Evolutionary conservation across 768 basidiomycete genomes (phyloP).

Genomic region (Crassisporium funariophilum): DNA sequence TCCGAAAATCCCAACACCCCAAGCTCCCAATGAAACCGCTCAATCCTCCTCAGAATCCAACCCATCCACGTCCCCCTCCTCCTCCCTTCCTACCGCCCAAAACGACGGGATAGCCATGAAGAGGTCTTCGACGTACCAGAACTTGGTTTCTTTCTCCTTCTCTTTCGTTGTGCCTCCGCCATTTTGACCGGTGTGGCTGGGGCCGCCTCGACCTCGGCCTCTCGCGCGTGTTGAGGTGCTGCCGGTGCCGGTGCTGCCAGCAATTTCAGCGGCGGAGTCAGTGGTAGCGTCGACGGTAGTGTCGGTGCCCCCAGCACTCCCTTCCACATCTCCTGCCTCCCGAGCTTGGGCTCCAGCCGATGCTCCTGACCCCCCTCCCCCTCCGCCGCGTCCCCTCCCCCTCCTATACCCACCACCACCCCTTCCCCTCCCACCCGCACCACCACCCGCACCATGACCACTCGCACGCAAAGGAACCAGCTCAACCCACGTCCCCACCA

Average conservation of each 20-base stretch:
- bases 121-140: constrained; percentile 66
- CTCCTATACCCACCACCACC: constrained; percentile 15
- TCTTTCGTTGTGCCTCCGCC: neutral
- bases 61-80: constrained; percentile 5
- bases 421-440: constrained; percentile 12
- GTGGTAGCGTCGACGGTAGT: too few species aligned
- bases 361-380: constrained; percentile 4
- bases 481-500: constrained; percentile 64
- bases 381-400: constrained; percentile 1
- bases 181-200: constrained; percentile 1
- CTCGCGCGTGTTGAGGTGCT: neutral
- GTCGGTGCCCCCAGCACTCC: too few species aligned
- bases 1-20: neutral
- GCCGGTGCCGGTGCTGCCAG: too few species aligned
- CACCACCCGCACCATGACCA: neutral
- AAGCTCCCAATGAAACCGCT: neutral
- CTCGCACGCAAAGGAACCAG: constrained; percentile 38
- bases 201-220: constrained; percentile 4
- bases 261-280: too few species aligned
- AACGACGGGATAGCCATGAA: constrained; percentile 57
- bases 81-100: constrained; percentile 30
- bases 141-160: constrained; percentile 25
- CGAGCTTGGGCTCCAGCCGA: neutral
- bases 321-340: too few species aligned
- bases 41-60: constrained; percentile 1